These are phyloP conservation scores for Candida pseudoviswanathii DNA, from an alignment of 1,139 yeast genomes.

Conservation along the genomic window DNA sequence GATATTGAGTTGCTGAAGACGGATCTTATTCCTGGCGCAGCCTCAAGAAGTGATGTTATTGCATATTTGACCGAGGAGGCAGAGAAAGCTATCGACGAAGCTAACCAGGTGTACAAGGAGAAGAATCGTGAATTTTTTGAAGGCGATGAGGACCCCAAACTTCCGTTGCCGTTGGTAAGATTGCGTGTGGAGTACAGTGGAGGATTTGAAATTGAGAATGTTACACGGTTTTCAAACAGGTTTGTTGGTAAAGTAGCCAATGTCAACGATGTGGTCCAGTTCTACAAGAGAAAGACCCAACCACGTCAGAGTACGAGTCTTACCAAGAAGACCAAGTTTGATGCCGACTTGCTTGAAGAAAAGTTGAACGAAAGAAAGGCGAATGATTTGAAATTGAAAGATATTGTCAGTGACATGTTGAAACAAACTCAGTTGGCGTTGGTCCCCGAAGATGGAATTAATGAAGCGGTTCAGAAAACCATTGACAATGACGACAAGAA, in stretches of 20 bases:
- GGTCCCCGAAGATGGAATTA: constrained; percentile 77
- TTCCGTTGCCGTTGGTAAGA: constrained; percentile 78
- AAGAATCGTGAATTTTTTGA: constrained; percentile 23
- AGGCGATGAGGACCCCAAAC: constrained; percentile 18
- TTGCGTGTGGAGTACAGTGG: constrained; percentile 87
- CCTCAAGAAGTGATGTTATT: constrained; percentile 63
- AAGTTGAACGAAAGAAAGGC: constrained; percentile 19
- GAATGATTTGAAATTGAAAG: constrained; percentile 21
- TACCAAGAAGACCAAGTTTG: constrained; percentile 24
- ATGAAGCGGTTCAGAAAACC: constrained; percentile 68
- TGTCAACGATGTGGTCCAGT: constrained; percentile 78
- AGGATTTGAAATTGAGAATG: constrained; percentile 89
- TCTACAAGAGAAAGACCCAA: constrained; percentile 50
- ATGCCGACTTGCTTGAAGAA: constrained; percentile 25
- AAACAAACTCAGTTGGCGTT: constrained; percentile 64
- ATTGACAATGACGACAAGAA: constrained; percentile 83
- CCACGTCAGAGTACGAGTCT: constrained; percentile 7
- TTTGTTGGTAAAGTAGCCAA: constrained; percentile 94
- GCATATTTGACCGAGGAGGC: constrained; percentile 64
- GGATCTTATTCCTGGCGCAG: constrained; percentile 62
- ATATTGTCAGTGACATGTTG: constrained; percentile 56
- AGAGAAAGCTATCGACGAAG: constrained; percentile 63
- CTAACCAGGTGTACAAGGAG: constrained; percentile 52
- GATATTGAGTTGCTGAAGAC: constrained; percentile 59
- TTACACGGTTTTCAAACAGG: constrained; percentile 82